Evolutionary conservation across 192 early-diverging fungal genomes (phyloP).

Genomic region (Pilobolus umbonatus): DNA sequence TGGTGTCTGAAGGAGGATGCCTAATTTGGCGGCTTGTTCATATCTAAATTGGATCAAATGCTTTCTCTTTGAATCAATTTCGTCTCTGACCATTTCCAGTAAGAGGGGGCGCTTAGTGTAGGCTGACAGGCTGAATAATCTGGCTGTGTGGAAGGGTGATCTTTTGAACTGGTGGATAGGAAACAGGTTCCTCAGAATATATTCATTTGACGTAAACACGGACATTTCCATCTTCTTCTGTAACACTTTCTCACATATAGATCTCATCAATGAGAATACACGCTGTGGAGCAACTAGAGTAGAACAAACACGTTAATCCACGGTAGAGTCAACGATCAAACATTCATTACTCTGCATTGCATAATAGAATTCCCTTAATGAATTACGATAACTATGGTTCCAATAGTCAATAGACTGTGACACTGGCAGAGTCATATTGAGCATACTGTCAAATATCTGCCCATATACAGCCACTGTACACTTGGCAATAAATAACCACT

Average conservation of each 20-base stretch:
- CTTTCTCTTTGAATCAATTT: slow-evolving; percentile 50
- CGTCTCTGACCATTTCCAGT: slow-evolving; percentile 50
- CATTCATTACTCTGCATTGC: slow-evolving; percentile 49
- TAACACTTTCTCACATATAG: slow-evolving; percentile 1
- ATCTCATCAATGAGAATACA: neutral
- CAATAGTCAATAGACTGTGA: slow-evolving; percentile 63
- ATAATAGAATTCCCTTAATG: slow-evolving; percentile 36
- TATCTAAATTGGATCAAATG: slow-evolving; percentile 45
- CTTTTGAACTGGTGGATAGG: slow-evolving; percentile 26
- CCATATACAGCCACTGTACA: slow-evolving; percentile 53
- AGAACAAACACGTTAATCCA: neutral
- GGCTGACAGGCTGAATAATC: slow-evolving; percentile 26
- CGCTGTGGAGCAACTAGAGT: neutral
- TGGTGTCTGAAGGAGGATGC: slow-evolving; percentile 50
- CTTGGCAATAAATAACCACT: slow-evolving; percentile 49
- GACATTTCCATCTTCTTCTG: too few species aligned
- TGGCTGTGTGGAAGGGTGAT: slow-evolving; percentile 27
- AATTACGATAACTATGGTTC: slow-evolving; percentile 47
- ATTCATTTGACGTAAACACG: neutral
- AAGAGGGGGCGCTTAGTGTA: slow-evolving; percentile 22
- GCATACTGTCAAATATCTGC: slow-evolving; percentile 47
- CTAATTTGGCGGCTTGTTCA: slow-evolving; percentile 58
- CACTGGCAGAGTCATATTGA: slow-evolving; percentile 56
- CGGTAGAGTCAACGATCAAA: neutral
- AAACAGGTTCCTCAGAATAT: slow-evolving; percentile 2